phyloP scores from a whole-genome alignment of 1,139 yeast species.

The Zygosaccharomyces pseudobailii region DNA sequence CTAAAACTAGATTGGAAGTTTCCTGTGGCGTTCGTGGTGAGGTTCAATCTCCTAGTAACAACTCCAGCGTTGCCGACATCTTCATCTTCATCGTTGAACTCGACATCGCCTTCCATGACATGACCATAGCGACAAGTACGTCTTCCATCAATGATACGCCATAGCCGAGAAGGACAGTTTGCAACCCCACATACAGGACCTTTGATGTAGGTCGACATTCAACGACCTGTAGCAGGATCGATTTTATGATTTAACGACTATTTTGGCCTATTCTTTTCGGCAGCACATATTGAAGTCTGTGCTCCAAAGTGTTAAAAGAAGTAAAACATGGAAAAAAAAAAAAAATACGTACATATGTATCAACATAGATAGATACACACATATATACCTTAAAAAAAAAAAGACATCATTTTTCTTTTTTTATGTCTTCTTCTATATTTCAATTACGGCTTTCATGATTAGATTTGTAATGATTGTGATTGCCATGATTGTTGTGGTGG shows the following conservation, averaged over 20 bases:
- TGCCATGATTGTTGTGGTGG: constrained; percentile 19
- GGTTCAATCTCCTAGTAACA: constrained; percentile 53
- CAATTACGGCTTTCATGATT: constrained; percentile 12
- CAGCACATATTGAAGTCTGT: no score
- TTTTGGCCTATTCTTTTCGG: no score
- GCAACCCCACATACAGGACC: constrained; percentile 88
- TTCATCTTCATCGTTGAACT: constrained; percentile 72
- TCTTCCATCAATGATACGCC: constrained; percentile 68
- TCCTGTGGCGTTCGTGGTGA: constrained; percentile 37
- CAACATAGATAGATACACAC: background rate
- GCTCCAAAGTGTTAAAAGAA: background rate
- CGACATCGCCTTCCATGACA: constrained; percentile 74
- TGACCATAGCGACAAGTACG: constrained; percentile 88
- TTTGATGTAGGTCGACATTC: constrained; percentile 39
- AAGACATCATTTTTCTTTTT: background rate
- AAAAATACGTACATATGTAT: background rate
- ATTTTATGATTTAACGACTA: background rate
- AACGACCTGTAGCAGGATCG: background rate
- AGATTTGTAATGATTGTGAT: constrained; percentile 13
- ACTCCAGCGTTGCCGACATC: constrained; percentile 40
- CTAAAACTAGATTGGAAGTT: constrained; percentile 29
- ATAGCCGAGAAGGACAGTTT: constrained; percentile 77
- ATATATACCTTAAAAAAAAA: constrained; percentile 1
- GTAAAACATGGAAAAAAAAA: background rate
- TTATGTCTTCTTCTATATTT: background rate